A percentile compares a stretch with the other conserved stretches of the same genome.
These are phyloP conservation scores for Xerocomus nothofagi DNA, from an alignment of 1,284 basidiomycete species.

Conservation along the genomic window DNA sequence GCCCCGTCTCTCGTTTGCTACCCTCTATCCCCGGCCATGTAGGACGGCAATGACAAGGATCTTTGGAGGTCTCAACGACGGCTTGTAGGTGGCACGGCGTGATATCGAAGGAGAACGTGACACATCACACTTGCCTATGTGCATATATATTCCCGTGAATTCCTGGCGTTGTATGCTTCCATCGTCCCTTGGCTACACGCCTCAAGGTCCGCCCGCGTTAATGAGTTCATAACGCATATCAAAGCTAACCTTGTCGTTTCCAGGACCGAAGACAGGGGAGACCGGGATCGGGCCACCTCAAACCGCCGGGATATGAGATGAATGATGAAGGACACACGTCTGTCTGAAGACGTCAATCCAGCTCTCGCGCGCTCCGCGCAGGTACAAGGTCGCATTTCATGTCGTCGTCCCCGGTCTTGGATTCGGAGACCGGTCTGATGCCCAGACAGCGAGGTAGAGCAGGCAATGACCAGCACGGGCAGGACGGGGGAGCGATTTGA, in stretches of 20 bases:
- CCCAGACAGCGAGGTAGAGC: background rate
- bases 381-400: background rate
- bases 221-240: background rate
- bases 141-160: conserved; percentile 1
- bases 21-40: background rate
- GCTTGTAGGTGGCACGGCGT: background rate
- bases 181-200: conserved; percentile 4
- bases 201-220: conserved; percentile 17
- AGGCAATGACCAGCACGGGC: background rate
- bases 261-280: background rate
- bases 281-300: conserved; percentile 1
- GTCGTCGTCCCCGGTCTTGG: background rate
- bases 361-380: background rate
- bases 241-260: conserved; percentile 19
- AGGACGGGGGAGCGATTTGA: background rate
- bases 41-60: background rate
- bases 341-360: background rate
- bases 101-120: background rate
- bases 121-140: conserved; percentile 7
- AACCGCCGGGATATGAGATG: background rate
- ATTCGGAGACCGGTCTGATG: background rate
- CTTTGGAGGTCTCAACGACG: background rate
- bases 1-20: background rate
- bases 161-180: conserved; percentile 1
- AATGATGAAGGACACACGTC: background rate